phyloP scores from a whole-genome alignment of 805 yeast genomes.

The Wickerhamomyces alni region DNA sequence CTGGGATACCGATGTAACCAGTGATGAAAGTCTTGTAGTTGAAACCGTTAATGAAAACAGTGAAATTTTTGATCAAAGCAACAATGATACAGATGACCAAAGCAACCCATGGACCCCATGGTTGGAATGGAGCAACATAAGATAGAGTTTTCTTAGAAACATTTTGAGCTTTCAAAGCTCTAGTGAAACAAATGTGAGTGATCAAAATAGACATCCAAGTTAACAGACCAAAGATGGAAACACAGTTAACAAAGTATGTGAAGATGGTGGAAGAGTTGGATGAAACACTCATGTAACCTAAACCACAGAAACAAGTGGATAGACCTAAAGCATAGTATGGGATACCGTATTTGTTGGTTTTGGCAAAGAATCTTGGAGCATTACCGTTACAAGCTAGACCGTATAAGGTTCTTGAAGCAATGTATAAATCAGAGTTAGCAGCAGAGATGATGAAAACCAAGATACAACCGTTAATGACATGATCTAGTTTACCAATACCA shows the following conservation, averaged over 20 bases:
- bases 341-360: conserved; percentile 63
- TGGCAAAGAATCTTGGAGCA: conserved; percentile 64
- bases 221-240: conserved; percentile 67
- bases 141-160: conserved; percentile 47
- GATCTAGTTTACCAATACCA: conserved; percentile 59
- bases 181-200: conserved; percentile 60
- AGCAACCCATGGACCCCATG: conserved; percentile 60
- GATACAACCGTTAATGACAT: conserved; percentile 72
- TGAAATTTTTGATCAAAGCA: conserved; percentile 62
- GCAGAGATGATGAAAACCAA: conserved; percentile 76
- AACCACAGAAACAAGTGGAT: conserved; percentile 45
- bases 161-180: conserved; percentile 65
- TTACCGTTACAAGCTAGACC: conserved; percentile 68
- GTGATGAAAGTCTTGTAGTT: conserved; percentile 65
- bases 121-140: conserved; percentile 63
- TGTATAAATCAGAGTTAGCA: conserved; percentile 72
- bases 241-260: conserved; percentile 67
- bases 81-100: conserved; percentile 47
- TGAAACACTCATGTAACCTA: conserved; percentile 68
- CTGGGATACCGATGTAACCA: conserved; percentile 75
- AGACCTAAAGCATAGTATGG: conserved; percentile 54
- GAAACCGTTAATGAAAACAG: conserved; percentile 61
- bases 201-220: conserved; percentile 70
- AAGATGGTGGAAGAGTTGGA: conserved; percentile 52
- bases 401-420: conserved; percentile 70